These are phyloP conservation scores for Pseudopyricularia javanii DNA, from an alignment of 2,329 filamentous ascomycete species.

Conservation along the genomic window DNA sequence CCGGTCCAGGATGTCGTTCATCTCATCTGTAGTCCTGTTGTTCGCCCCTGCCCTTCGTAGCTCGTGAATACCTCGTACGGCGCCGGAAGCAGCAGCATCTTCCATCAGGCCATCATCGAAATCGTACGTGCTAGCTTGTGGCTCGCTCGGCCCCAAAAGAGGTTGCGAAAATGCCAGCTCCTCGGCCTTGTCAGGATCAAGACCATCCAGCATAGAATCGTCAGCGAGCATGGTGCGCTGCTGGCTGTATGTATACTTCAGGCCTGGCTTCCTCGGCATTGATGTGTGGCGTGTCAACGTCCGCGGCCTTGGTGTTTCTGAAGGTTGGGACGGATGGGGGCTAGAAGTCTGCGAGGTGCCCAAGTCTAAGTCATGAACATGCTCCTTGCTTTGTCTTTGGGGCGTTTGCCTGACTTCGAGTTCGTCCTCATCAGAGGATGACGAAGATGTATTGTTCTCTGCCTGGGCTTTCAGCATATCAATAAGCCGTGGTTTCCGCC, in stretches of 20 bases:
- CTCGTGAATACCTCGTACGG: constrained; percentile 53
- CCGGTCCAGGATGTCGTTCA: constrained; percentile 50
- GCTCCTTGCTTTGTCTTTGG: not conserved
- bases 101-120: constrained; percentile 31
- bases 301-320: constrained; percentile 7
- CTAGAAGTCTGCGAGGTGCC: not conserved
- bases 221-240: constrained; percentile 23
- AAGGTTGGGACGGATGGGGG: not conserved
- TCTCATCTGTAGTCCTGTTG: constrained; percentile 52
- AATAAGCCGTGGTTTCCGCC: constrained; percentile 20
- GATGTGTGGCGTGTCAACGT: constrained; percentile 10
- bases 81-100: constrained; percentile 28
- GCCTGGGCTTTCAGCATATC: constrained; percentile 28
- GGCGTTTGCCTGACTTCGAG: constrained; percentile 10
- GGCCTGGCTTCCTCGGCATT: constrained; percentile 17
- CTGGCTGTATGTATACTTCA: constrained; percentile 25
- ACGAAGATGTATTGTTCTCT: constrained; percentile 12
- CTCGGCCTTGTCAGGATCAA: constrained; percentile 8
- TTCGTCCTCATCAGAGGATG: constrained; percentile 3
- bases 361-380: not conserved
- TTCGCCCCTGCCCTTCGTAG: constrained; percentile 54
- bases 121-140: constrained; percentile 14
- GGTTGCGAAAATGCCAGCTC: constrained; percentile 12
- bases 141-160: constrained; percentile 11
- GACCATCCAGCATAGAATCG: constrained; percentile 10